These are phyloP conservation scores for Syzygium syzygioides DNA, from an alignment of 441 rosid species.

Conservation along the genomic window DNA sequence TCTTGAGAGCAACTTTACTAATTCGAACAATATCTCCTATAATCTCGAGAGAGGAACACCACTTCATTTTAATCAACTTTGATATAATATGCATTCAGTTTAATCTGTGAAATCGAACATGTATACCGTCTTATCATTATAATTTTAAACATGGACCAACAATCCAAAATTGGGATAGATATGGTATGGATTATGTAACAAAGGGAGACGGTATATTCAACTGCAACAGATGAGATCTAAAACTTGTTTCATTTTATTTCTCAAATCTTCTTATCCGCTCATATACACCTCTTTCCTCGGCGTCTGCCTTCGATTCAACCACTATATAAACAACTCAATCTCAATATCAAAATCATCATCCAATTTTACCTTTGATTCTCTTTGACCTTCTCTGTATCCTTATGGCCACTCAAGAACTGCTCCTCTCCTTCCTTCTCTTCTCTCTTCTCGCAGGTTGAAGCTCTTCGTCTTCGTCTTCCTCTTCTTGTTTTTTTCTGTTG, in stretches of 20 bases:
- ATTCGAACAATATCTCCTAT: not conserved
- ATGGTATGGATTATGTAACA: not conserved
- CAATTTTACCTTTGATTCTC: not conserved
- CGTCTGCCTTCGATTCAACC: not conserved
- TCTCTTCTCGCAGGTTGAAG: not conserved
- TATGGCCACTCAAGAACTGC: slow-evolving; percentile 16
- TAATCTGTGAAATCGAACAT: not conserved
- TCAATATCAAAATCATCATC: not conserved
- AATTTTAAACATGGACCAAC: not conserved
- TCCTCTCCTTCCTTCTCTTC: slow-evolving; percentile 1
- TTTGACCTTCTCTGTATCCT: not conserved
- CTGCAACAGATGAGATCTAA: not conserved
- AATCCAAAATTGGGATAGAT: not conserved
- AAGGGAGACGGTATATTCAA: not conserved
- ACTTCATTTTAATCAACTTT: not conserved
- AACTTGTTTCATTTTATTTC: not conserved
- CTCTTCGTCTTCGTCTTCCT: not conserved
- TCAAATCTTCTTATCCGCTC: not conserved
- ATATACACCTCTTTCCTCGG: not conserved
- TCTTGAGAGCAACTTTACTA: not conserved
- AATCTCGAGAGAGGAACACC: not conserved
- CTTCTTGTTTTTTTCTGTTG: not conserved
- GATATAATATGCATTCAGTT: not conserved
- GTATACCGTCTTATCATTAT: not conserved
- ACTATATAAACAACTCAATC: not conserved